Percentiles rank a stretch among this genome's conserved stretches.
Evolutionary conservation across 164 flowering plant genomes (phyloP).

Genomic region (Taxillus chinensis): DNA sequence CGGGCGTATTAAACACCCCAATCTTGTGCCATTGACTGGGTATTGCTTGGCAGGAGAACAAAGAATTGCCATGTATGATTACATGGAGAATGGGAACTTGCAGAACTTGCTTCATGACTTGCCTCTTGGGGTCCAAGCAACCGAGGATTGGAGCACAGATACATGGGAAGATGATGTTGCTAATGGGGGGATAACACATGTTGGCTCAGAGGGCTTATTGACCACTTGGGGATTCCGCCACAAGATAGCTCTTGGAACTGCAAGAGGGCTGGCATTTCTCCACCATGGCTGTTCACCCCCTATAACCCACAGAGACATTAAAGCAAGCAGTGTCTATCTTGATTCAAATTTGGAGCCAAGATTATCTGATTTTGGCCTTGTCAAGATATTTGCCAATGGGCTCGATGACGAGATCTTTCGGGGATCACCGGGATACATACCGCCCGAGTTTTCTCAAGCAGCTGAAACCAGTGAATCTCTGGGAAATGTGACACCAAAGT

Average conservation of each 20-base stretch:
- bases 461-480: conserved; percentile 21
- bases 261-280: conserved; percentile 78
- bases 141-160: conserved; percentile 77
- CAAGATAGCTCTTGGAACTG: conserved; percentile 68
- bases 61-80: conserved; percentile 74
- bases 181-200: conserved; percentile 32
- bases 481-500: conserved; percentile 35
- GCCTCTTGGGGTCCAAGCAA: conserved; percentile 50
- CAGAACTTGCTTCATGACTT: conserved; percentile 72
- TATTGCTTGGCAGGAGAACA: conserved; percentile 88
- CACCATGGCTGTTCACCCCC: conserved; percentile 93
- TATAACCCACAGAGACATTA: conserved; percentile 69
- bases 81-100: conserved; percentile 87
- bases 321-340: conserved; percentile 74
- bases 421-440: conserved; percentile 52
- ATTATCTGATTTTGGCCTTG: conserved; percentile 76
- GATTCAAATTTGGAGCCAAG: conserved; percentile 67
- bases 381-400: conserved; percentile 52
- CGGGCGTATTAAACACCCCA: conserved; percentile 76
- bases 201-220: conserved; percentile 35
- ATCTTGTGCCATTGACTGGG: conserved; percentile 79
- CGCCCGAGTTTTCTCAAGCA: conserved; percentile 42
- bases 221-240: conserved; percentile 73
- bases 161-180: conserved; percentile 69
- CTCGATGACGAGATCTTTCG: conserved; percentile 39